A percentile compares a stretch with the other conserved stretches of the same genome.
These are phyloP conservation scores for Paralagenidium karlingii DNA, from an alignment of 352 stramenopile species.

Conservation along the genomic window DNA sequence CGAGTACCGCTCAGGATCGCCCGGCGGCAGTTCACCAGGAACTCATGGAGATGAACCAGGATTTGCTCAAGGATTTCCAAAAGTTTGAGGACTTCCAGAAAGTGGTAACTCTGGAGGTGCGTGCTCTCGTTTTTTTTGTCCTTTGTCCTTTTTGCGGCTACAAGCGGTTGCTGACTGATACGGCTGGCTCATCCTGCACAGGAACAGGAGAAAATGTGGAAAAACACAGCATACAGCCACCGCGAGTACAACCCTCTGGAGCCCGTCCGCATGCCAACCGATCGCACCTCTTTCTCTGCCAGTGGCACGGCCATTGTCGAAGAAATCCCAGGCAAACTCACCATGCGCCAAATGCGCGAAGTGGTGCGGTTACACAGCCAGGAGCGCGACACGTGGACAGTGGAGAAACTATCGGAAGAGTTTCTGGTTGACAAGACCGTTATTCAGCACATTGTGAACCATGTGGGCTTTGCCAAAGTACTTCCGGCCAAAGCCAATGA, in stretches of 20 bases:
- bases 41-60: too few relatives aligned
- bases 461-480: neutral
- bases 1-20: too few relatives aligned
- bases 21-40: too few relatives aligned
- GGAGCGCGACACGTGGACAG: neutral
- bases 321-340: neutral
- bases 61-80: too few relatives aligned
- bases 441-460: neutral
- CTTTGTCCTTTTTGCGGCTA: too few relatives aligned
- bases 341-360: neutral
- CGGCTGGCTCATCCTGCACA: too few relatives aligned
- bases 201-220: too few relatives aligned
- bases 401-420: neutral
- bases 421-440: neutral
- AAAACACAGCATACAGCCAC: too few relatives aligned
- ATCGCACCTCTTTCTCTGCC: neutral
- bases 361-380: neutral
- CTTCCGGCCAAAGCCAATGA: neutral
- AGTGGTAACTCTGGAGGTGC: too few relatives aligned
- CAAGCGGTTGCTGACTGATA: too few relatives aligned
- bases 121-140: too few relatives aligned
- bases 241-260: neutral
- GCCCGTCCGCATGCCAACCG: neutral
- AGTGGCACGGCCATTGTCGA: neutral
- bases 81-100: too few relatives aligned